A percentile compares a stretch with the other conserved stretches of the same genome.
Conservation (phyloP, 805 yeast species). For the Hanseniaspora hatyaiensis region DNA sequence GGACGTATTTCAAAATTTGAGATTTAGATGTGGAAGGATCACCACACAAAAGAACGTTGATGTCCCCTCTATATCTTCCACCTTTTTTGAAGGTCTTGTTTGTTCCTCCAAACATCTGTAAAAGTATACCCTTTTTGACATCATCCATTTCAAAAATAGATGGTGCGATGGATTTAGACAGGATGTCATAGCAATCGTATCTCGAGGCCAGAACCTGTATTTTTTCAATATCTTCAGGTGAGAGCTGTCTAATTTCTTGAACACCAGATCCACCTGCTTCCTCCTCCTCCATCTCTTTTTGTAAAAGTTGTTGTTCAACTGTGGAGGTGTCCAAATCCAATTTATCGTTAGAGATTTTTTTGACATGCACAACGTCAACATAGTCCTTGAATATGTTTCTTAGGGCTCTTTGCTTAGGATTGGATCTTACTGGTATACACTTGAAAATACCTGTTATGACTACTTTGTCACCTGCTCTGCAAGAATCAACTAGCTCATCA, state of each 20-base stretch:
- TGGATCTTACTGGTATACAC: constrained; percentile 81
- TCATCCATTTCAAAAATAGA: constrained; percentile 92
- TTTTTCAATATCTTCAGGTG: constrained; percentile 55
- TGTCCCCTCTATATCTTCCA: constrained; percentile 92
- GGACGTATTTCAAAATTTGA: constrained; percentile 86
- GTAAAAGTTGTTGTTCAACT: constrained; percentile 32
- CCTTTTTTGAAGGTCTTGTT: constrained; percentile 80
- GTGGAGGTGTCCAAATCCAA: constrained; percentile 73
- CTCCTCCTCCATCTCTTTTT: constrained; percentile 40
- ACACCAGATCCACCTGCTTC: constrained; percentile 50
- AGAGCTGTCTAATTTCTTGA: constrained; percentile 59
- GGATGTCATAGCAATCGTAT: constrained; percentile 69
- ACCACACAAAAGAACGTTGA: constrained; percentile 84
- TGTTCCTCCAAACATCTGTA: constrained; percentile 92
- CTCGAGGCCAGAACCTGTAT: constrained; percentile 55
- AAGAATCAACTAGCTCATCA: constrained; percentile 87
- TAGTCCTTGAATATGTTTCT: constrained; percentile 83
- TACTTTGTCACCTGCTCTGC: constrained; percentile 92
- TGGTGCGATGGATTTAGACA: constrained; percentile 92
- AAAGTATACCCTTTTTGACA: constrained; percentile 84
- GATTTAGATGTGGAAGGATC: constrained; percentile 98
- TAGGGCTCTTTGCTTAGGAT: constrained; percentile 70
- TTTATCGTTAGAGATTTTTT: constrained; percentile 70
- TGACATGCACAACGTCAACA: constrained; percentile 85
- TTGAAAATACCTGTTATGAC: constrained; percentile 93